Conservation (phyloP, 2,329 filamentous ascomycete genomes). For the Paecilomyces sp. region DNA sequence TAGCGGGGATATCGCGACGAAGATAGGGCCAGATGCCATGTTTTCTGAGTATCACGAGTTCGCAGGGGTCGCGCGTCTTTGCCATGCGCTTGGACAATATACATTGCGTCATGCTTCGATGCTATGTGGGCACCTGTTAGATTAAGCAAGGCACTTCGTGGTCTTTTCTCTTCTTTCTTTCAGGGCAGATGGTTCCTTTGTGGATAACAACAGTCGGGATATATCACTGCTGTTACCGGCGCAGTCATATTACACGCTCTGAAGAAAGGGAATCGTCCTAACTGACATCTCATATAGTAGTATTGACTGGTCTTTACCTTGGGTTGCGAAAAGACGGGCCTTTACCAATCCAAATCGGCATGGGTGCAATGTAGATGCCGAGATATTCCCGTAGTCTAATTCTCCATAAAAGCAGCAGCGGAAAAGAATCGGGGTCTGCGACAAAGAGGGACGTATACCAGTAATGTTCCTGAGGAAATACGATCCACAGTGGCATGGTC, state of each 20-base stretch:
- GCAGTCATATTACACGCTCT: too few relatives aligned
- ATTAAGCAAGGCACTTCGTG: too few relatives aligned
- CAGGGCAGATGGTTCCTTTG: not conserved
- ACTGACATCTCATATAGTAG: too few relatives aligned
- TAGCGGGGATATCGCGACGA: not conserved
- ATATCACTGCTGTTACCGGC: not conserved
- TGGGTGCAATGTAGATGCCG: too few relatives aligned
- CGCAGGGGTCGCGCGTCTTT: not conserved
- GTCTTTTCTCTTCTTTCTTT: not conserved
- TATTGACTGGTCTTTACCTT: not conserved
- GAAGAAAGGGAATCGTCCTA: too few relatives aligned
- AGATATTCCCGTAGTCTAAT: too few relatives aligned
- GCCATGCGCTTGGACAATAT: not conserved
- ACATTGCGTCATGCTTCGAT: not conserved
- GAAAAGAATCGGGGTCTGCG: not conserved
- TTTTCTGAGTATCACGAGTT: not conserved
- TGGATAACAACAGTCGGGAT: not conserved
- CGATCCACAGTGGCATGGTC: not conserved
- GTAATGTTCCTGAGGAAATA: not conserved
- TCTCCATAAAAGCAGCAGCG: not conserved
- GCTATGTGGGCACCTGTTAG: not conserved
- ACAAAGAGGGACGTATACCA: too few relatives aligned
- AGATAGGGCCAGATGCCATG: not conserved
- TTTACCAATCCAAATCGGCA: not conserved
- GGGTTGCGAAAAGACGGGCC: not conserved